A percentile compares a stretch with the other conserved stretches of the same genome.
Conservation (phyloP, 352 stramenopile genomes). For the Phytophthora crassamura region DNA sequence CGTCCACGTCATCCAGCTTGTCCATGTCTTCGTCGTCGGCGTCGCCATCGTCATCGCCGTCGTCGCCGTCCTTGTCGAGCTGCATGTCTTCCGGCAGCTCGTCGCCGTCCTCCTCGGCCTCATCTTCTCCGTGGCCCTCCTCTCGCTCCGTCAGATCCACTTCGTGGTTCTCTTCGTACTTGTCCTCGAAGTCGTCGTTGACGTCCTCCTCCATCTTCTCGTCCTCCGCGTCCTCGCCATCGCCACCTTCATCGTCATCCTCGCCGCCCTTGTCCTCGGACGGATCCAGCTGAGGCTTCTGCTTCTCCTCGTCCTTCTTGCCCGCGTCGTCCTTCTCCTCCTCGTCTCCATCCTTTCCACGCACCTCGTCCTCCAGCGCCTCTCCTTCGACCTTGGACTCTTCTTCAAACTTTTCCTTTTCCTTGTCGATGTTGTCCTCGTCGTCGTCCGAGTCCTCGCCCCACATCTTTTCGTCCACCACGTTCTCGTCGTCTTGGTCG, state of each 20-base stretch:
- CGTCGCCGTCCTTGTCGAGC: slow-evolving; percentile 67
- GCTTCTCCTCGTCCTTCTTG: slow-evolving; percentile 53
- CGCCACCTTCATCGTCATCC: slow-evolving; percentile 48
- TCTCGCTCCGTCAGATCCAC: slow-evolving; percentile 66
- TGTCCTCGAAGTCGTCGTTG: slow-evolving; percentile 92
- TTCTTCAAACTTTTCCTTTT: slow-evolving; percentile 95
- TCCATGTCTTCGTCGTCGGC: slow-evolving; percentile 50
- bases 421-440: slow-evolving; percentile 95
- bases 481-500: slow-evolving; percentile 96
- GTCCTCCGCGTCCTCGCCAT: slow-evolving; percentile 48
- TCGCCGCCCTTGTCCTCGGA: slow-evolving; percentile 48
- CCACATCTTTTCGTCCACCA: slow-evolving; percentile 99
- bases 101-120: slow-evolving; percentile 68
- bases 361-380: slow-evolving; percentile 88
- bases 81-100: slow-evolving; percentile 89
- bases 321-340: slow-evolving; percentile 76
- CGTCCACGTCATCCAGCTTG: slow-evolving; percentile 61
- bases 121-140: slow-evolving; percentile 60
- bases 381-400: slow-evolving; percentile 84
- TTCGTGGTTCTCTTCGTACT: slow-evolving; percentile 82
- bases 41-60: slow-evolving; percentile 47
- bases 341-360: slow-evolving; percentile 90
- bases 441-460: slow-evolving; percentile 93
- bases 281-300: slow-evolving; percentile 59
- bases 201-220: slow-evolving; percentile 87